Evolutionary conservation across 495 filamentous ascomycete genomes (phyloP).

Genomic region (Hypoxylon lenormandii): DNA sequence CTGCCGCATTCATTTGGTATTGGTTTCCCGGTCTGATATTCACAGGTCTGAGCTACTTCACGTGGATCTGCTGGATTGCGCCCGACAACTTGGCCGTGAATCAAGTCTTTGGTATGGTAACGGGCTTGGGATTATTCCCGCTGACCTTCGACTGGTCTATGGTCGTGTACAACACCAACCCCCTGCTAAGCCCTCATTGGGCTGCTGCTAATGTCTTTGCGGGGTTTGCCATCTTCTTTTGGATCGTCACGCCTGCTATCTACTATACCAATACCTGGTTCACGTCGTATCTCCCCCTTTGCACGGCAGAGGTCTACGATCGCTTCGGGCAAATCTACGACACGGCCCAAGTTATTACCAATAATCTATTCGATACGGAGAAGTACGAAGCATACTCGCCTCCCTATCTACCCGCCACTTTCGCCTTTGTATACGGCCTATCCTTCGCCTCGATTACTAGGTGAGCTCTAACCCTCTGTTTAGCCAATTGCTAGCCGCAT

Average conservation of each 20-base stretch:
- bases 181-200: conserved; percentile 46
- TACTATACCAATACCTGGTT: conserved; percentile 52
- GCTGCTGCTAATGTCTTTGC: conserved; percentile 46
- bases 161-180: conserved; percentile 48
- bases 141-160: conserved; percentile 51
- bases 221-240: conserved; percentile 49
- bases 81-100: conserved; percentile 49
- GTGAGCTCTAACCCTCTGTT: conserved; percentile 48
- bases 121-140: conserved; percentile 49
- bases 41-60: conserved; percentile 48
- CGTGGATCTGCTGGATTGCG: conserved; percentile 51
- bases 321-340: conserved; percentile 47
- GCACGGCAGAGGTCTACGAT: conserved; percentile 47
- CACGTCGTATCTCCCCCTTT: conserved; percentile 46
- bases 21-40: conserved; percentile 50
- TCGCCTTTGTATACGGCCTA: conserved; percentile 48
- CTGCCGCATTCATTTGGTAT: conserved; percentile 45
- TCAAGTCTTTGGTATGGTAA: conserved; percentile 50
- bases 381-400: conserved; percentile 48
- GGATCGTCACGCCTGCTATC: conserved; percentile 52
- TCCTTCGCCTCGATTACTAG: conserved; percentile 56
- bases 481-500: conserved; percentile 37
- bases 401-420: conserved; percentile 46
- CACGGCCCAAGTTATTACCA: conserved; percentile 39
- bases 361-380: conserved; percentile 43